Conservation (phyloP, 306 rosid species). For the Acacia acuminata region DNA sequence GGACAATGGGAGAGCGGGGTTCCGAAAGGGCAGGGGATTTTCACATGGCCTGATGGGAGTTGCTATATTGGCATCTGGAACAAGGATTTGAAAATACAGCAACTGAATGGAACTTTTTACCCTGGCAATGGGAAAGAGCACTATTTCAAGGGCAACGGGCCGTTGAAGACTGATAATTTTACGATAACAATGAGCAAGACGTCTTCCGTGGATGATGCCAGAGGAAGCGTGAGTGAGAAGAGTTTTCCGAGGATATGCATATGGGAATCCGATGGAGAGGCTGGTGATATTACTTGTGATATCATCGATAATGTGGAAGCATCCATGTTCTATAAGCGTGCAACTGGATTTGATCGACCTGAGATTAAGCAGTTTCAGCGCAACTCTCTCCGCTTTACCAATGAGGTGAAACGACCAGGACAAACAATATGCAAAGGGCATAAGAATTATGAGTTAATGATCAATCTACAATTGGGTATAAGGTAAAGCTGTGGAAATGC, state of each 20-base stretch:
- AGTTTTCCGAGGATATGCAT: constrained; percentile 81
- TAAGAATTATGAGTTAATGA: constrained; percentile 91
- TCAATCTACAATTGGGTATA: constrained; percentile 88
- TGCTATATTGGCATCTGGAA: constrained; percentile 77
- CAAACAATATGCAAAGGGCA: constrained; percentile 82
- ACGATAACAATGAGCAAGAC: constrained; percentile 64
- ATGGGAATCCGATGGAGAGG: constrained; percentile 96
- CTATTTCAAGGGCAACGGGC: constrained; percentile 33
- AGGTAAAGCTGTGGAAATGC: constrained; percentile 45
- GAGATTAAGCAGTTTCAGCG: constrained; percentile 50
- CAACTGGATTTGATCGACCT: constrained; percentile 39
- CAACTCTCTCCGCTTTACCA: constrained; percentile 49
- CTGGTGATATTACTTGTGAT: constrained; percentile 95
- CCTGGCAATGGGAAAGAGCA: constrained; percentile 52
- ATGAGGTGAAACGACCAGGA: constrained; percentile 85
- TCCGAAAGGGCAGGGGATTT: constrained; percentile 79
- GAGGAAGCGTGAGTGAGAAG: constrained; percentile 58
- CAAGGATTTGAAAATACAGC: constrained; percentile 64
- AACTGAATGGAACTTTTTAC: constrained; percentile 57
- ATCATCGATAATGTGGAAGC: constrained; percentile 85
- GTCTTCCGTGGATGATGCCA: constrained; percentile 52
- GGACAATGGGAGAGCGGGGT: constrained; percentile 92
- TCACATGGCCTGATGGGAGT: constrained; percentile 82
- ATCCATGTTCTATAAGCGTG: constrained; percentile 58
- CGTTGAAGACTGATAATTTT: constrained; percentile 40